Percentiles rank a stretch among this genome's conserved stretches.
Evolutionary conservation across 805 yeast genomes (phyloP).

Genomic region (Kurtzmaniella cleridarum): DNA sequence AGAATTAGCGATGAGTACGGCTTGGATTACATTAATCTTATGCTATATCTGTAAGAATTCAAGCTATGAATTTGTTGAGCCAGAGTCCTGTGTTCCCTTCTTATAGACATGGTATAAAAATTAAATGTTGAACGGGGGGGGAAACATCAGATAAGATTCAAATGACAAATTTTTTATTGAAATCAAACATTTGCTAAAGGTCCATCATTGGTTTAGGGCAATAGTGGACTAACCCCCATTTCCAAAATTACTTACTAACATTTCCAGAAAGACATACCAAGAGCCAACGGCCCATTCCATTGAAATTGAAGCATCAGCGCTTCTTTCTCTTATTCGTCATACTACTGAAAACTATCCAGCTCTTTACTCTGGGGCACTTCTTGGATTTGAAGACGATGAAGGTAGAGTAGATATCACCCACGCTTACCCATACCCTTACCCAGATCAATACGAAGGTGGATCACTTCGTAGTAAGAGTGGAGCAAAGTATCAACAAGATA

Average conservation of each 20-base stretch:
- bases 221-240: neutral
- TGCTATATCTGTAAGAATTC: no score
- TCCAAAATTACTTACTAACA: conserved; percentile 2
- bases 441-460: conserved; percentile 59
- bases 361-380: conserved; percentile 62
- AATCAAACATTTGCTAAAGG: neutral
- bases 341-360: conserved; percentile 60
- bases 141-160: no score
- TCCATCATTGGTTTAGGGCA: neutral
- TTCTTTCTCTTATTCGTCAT: conserved; percentile 60
- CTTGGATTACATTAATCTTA: no score
- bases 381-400: conserved; percentile 63
- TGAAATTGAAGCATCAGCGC: conserved; percentile 46
- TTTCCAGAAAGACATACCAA: conserved; percentile 16
- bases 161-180: neutral
- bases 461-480: conserved; percentile 59
- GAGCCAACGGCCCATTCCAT: conserved; percentile 36
- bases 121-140: no score
- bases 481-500: conserved; percentile 61
- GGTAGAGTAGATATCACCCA: conserved; percentile 50
- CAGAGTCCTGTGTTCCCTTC: no score
- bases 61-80: no score
- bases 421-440: conserved; percentile 63
- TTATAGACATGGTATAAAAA: no score
- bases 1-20: conserved; percentile 1